Conservation (phyloP, 83 land plant species). For the Diphasiastrum complanatum region DNA sequence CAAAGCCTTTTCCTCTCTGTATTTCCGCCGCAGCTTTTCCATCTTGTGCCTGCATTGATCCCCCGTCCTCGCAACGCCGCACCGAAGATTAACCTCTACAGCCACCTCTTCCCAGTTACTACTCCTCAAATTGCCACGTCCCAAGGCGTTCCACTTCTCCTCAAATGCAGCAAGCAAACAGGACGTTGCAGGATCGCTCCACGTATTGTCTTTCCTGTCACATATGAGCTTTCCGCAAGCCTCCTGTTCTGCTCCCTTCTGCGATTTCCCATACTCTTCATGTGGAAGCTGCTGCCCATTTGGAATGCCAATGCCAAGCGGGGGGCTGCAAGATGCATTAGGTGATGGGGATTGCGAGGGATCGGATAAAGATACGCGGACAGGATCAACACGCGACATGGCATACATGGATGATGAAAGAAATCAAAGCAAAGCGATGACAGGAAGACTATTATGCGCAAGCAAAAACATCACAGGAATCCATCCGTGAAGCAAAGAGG, state of each 20-base stretch:
- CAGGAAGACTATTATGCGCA: too few species aligned
- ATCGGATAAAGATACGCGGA: not conserved
- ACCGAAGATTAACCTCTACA: not conserved
- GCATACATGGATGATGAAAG: too few species aligned
- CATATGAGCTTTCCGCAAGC: too few species aligned
- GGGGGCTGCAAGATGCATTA: not conserved
- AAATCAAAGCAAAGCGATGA: too few species aligned
- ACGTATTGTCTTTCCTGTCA: too few species aligned
- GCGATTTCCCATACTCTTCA: not conserved
- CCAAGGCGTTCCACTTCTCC: not conserved
- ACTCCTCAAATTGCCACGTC: not conserved
- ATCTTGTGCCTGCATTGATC: too few species aligned
- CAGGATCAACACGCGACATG: too few species aligned
- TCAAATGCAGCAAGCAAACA: not conserved
- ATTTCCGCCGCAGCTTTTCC: too few species aligned
- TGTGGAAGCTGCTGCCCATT: not conserved
- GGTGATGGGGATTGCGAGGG: not conserved
- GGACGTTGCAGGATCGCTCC: not conserved
- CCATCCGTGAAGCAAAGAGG: too few species aligned
- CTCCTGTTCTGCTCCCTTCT: not conserved
- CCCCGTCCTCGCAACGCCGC: not conserved
- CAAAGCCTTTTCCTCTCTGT: not conserved
- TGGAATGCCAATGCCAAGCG: not conserved
- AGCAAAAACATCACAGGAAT: too few species aligned
- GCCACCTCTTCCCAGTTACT: not conserved